Evolutionary conservation across 2,329 filamentous ascomycete genomes (phyloP).

Genomic region (Aspergillus fumigatiaffinis): DNA sequence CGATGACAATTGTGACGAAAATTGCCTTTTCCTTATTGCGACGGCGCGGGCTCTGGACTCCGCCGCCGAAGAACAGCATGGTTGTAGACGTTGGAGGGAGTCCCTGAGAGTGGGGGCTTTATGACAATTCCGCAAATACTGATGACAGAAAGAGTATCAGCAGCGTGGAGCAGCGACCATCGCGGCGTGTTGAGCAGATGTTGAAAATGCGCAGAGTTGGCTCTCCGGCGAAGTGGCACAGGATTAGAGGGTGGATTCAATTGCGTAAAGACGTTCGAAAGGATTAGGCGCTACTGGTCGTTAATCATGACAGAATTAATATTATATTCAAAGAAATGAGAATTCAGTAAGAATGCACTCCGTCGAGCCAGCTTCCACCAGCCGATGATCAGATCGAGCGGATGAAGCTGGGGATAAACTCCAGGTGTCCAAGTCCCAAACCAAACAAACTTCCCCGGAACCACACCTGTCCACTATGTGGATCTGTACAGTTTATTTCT

Average conservation of each 20-base stretch:
- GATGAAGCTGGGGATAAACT: neutral
- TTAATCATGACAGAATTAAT: neutral
- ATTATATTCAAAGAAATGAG: neutral
- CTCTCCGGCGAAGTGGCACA: neutral
- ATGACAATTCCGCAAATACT: neutral
- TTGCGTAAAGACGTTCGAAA: neutral
- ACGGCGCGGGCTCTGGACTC: conserved; percentile 31
- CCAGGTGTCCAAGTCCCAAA: neutral
- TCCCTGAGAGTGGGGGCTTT: neutral
- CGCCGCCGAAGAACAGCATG: conserved; percentile 33
- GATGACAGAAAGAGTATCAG: neutral
- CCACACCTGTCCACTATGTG: neutral
- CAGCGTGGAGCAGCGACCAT: neutral
- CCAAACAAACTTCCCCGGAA: neutral
- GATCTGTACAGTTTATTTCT: neutral
- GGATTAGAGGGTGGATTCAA: neutral
- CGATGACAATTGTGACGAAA: conserved; percentile 29
- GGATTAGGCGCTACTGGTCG: neutral
- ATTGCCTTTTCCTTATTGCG: conserved; percentile 34
- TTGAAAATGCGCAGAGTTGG: neutral
- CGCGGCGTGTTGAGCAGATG: neutral
- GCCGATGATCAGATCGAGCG: neutral
- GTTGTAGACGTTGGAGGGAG: conserved; percentile 36
- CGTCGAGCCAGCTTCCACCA: neutral
- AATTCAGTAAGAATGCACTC: neutral